phyloP scores from a whole-genome alignment of 176 grass and related monocot species.

The Chloris gayana region DNA sequence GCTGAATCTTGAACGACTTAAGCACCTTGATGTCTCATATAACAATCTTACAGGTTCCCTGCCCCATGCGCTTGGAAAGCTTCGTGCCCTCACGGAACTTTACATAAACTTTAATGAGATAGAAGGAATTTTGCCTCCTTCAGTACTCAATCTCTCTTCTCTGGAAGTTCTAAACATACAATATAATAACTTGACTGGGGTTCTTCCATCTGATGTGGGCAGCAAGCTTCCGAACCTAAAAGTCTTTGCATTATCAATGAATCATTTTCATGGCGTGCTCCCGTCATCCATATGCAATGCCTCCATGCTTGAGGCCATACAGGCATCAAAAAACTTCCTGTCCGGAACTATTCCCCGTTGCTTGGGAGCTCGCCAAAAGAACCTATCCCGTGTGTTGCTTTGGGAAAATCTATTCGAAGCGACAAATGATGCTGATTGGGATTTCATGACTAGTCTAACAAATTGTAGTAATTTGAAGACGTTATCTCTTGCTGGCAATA shows the following conservation, averaged over 20 bases:
- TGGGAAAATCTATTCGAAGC: background rate
- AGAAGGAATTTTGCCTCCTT: background rate
- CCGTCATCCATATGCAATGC: background rate
- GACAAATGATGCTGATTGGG: conserved; percentile 2
- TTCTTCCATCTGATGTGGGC: background rate
- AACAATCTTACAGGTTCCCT: background rate
- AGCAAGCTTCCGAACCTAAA: background rate
- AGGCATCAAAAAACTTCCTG: background rate
- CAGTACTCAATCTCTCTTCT: background rate
- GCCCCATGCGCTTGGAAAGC: background rate
- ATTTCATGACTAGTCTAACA: background rate
- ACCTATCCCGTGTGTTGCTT: background rate
- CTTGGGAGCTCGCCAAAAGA: background rate
- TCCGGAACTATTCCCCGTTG: background rate
- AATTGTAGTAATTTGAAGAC: background rate
- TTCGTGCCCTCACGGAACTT: background rate
- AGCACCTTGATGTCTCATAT: accelerated
- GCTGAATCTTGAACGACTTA: background rate
- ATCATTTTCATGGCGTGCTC: background rate
- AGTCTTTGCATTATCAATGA: background rate
- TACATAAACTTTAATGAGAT: background rate
- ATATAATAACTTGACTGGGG: background rate
- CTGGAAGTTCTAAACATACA: background rate
- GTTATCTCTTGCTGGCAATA: conserved; percentile 14
- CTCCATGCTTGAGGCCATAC: background rate